Evolutionary conservation across 805 yeast genomes (phyloP), one percentile per base, ranked within the genome.

Genomic region (Lipomyces yamanashiensis): DNA sequence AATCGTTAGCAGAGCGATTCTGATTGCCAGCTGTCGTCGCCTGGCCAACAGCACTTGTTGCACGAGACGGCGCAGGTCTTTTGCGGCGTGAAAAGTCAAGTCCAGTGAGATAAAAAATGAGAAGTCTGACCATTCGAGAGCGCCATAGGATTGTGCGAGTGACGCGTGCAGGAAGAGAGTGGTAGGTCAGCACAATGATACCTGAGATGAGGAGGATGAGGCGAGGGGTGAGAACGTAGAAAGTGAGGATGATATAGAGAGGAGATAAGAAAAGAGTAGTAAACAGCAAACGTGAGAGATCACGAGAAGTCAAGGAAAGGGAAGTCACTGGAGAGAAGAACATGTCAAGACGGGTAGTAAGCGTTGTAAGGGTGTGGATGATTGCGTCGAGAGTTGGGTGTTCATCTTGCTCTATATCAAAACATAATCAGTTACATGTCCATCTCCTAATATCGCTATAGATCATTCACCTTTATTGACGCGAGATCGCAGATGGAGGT

Each of bases 251-350:
- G 66, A 92, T 82, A 75, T 95, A 92, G 8, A 90, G 74, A 6
- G 99, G 99, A 0, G 97, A 89, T 57, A 92, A 77, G 71, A 93
- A 87, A 23, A 91, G 83, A 0, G 96, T 88, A 10, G 98, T 91
- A 74, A 91, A 88, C 28, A 92, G 76, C 59, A 92, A 80, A 66
- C 97, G 81, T 71, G 88, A 87, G 68, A 92, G 82, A 72, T 92
- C 98, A 71, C 88, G 84, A 0, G 88, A 82, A 1, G 92, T 86
- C 67, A 93, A 79, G n/a, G 86, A 51, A 37, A 67, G 77, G 7
- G 87, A 78, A 1, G 92, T 85, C 54, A 93, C 79, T n/a, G 99
- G 98, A 33, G 87, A 81, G 50, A 92, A 78, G 54, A 93, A 78
- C 73, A 91, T 77, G 71, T 91, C 96, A 7, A 90, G 85, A 71